Evolutionary conservation across 768 basidiomycete genomes (phyloP), one percentile per base, ranked within the genome.

Genomic region (Arthromyces matolae): DNA sequence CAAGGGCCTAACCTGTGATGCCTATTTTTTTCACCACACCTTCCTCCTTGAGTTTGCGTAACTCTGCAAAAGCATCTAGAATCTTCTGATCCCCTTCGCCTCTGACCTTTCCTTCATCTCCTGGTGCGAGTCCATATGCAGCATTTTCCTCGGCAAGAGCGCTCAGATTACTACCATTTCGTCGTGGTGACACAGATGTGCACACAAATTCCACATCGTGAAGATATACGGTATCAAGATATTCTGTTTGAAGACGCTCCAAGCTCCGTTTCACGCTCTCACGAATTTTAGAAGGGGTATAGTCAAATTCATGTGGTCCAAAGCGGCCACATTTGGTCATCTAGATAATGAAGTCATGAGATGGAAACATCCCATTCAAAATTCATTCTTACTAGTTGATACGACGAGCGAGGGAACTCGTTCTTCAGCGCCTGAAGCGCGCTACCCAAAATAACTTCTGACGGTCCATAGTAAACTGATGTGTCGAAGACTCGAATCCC

Each of bases 271-370:
- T 63, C 14, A 94, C 77, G 52, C 83, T 85, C 18, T 73, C 70
- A 14, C 84, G 80, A 45, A 94, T 79, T 28, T 75, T 79, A 5
- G 60, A 53, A 1, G 87, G 84, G 2, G 78, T 71, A 65, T 93
- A 93, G 64, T 94, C 87, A 55, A 93, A 93, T 34, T 73, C 69
- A 1, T 69, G 65, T 14, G 58, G 59, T 7, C 86, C 89, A 59
- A 85, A 89, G 28, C 91, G 78, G 19, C 92, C 92, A 51, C 86
- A 88, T 62, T 94, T 94, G 8, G 89, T 90, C 70, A 91, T 84
- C 89, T 92, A 47, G 3, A 36, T n/a, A n/a, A n/a, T n/a, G n/a
- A n/a, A n/a, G n/a, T n/a, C n/a, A n/a, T n/a, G n/a, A n/a, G n/a
- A n/a, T n/a, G n/a, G n/a, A n/a, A n/a, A n/a, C n/a, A n/a, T n/a